A percentile compares a stretch with the other conserved stretches of the same genome.
These are phyloP conservation scores for Phytophthora crassamura DNA, from an alignment of 352 stramenopile genomes.

Conservation along the genomic window DNA sequence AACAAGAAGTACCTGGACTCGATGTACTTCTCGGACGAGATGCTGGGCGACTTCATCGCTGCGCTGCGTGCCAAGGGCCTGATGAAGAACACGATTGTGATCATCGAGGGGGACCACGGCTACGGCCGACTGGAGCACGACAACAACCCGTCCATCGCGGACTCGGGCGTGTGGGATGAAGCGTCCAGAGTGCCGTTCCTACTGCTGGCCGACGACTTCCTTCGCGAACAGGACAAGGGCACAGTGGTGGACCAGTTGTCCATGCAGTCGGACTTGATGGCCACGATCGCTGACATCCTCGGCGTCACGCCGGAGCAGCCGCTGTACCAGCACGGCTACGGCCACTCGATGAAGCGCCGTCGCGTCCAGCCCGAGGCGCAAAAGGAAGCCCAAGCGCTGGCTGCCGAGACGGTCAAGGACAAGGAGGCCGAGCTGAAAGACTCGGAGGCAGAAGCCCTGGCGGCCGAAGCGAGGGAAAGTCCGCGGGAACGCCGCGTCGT, in stretches of 20 bases:
- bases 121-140: slow-evolving; percentile 73
- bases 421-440: slow-evolving; percentile 22
- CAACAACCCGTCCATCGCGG: slow-evolving; percentile 69
- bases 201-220: slow-evolving; percentile 69
- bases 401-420: slow-evolving; percentile 14
- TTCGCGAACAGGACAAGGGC: slow-evolving; percentile 52
- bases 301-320: slow-evolving; percentile 58
- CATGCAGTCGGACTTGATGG: slow-evolving; percentile 80
- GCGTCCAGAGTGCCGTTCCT: slow-evolving; percentile 68
- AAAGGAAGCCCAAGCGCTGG: slow-evolving; percentile 24
- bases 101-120: slow-evolving; percentile 74
- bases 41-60: slow-evolving; percentile 66
- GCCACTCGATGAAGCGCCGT: slow-evolving; percentile 76
- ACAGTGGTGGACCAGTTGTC: slow-evolving; percentile 61
- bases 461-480: slow-evolving; percentile 28
- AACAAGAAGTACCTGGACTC: slow-evolving; percentile 77
- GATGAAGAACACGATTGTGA: slow-evolving; percentile 79
- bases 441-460: slow-evolving; percentile 17
- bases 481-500: slow-evolving; percentile 54
- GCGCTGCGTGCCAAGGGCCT: slow-evolving; percentile 55
- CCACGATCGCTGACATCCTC: slow-evolving; percentile 70
- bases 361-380: slow-evolving; percentile 29
- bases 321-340: slow-evolving; percentile 69
- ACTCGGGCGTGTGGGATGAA: slow-evolving; percentile 75
- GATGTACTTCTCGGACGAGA: slow-evolving; percentile 76